A percentile compares a stretch with the other conserved stretches of the same genome.
phyloP scores from a whole-genome alignment of 257 asterid genomes.

The Solanum dulcamara region DNA sequence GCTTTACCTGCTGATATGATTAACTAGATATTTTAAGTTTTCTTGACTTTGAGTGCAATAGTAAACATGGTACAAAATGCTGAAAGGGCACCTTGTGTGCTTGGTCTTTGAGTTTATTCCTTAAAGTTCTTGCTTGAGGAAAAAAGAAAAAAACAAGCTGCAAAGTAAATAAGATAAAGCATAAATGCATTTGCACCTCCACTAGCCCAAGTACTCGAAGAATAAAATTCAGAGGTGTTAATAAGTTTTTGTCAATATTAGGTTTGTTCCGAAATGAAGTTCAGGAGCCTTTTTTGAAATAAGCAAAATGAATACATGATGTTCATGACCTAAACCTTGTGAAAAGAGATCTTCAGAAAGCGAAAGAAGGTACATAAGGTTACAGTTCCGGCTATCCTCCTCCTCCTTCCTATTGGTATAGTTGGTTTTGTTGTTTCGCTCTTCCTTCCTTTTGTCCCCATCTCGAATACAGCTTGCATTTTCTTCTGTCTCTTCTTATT shows the following conservation, averaged over 20 bases:
- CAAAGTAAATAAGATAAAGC: neutral
- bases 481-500: neutral
- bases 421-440: neutral
- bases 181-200: neutral
- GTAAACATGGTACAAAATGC: neutral
- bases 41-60: neutral
- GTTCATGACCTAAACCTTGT: neutral
- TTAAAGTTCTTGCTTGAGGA: neutral
- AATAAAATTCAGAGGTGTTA: neutral
- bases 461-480: neutral
- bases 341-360: neutral
- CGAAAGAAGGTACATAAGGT: neutral
- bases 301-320: neutral
- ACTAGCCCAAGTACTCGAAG: neutral
- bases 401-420: neutral
- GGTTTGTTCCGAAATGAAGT: neutral
- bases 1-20: neutral
- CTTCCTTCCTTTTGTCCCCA: neutral
- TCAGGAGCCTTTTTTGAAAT: neutral
- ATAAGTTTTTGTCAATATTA: neutral
- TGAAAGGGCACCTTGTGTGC: neutral
- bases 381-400: neutral
- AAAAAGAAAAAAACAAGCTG: neutral
- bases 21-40: neutral
- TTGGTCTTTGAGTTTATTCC: neutral